Percentiles rank a stretch among this genome's conserved stretches.
Conservation (phyloP, 352 stramenopile genomes). For the Phytophthora crassamura region DNA sequence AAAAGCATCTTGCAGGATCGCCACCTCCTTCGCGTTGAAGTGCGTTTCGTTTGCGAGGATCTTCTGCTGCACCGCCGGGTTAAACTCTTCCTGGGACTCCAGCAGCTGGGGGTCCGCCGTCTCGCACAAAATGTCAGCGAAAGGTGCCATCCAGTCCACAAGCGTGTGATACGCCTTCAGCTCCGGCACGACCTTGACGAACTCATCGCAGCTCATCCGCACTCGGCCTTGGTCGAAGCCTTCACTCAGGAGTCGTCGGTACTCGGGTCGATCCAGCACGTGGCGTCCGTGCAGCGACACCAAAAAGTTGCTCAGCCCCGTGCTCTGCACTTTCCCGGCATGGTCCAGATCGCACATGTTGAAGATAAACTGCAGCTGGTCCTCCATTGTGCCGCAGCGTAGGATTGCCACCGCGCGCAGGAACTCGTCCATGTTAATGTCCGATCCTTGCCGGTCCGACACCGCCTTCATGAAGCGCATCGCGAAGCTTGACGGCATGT, state of each 20-base stretch:
- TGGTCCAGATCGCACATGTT: slow-evolving; percentile 91
- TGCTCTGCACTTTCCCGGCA: slow-evolving; percentile 86
- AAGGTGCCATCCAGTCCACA: slow-evolving; percentile 85
- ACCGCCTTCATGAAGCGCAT: slow-evolving; percentile 92
- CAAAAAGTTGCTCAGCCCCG: slow-evolving; percentile 85
- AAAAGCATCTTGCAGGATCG: slow-evolving; percentile 84
- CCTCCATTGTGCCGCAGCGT: slow-evolving; percentile 71
- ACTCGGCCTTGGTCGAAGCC: slow-evolving; percentile 84
- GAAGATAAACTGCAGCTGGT: slow-evolving; percentile 84
- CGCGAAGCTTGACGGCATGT: slow-evolving; percentile 90
- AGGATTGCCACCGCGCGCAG: slow-evolving; percentile 82
- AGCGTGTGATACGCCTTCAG: slow-evolving; percentile 65
- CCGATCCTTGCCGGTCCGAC: slow-evolving; percentile 79
- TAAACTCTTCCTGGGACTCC: slow-evolving; percentile 90
- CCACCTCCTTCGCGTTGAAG: slow-evolving; percentile 82
- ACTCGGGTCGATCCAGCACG: slow-evolving; percentile 77
- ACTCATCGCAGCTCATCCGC: slow-evolving; percentile 77
- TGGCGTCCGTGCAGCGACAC: slow-evolving; percentile 82
- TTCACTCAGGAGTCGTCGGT: slow-evolving; percentile 78
- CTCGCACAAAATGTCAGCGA: slow-evolving; percentile 88
- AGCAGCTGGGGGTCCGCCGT: slow-evolving; percentile 78
- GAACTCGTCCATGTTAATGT: slow-evolving; percentile 92
- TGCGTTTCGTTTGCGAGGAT: slow-evolving; percentile 86
- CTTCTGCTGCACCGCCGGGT: slow-evolving; percentile 88
- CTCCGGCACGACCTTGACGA: slow-evolving; percentile 66